Evolutionary conservation across 768 basidiomycete species (phyloP), one percentile per base, ranked within the genome.

Genomic region (Boletus pseudopeckii): DNA sequence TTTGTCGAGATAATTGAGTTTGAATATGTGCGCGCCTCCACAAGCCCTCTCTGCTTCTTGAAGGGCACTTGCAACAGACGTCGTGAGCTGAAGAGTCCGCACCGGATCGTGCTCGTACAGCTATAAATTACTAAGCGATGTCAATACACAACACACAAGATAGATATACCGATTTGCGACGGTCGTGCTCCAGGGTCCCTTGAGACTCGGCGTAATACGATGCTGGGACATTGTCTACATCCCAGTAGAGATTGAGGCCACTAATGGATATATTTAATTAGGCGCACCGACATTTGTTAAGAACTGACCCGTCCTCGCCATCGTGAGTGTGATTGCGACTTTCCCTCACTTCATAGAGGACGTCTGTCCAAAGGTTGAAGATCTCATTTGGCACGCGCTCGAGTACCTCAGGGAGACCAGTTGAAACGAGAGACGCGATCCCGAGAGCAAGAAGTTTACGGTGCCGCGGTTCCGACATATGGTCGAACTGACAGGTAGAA

Each of bases 391-490:
- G 77, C 24, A 96, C 71, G 18, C 88, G 80, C 30, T 80, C 75
- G 10, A 96, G 80, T 11, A 92, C 84, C 61, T 90, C 86, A 0
- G 78, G 77, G 20, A 82, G 80, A 13, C 82, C 90, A 0, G 90
- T 91, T 0, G 89, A 81, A 34, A 90, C 83, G 4, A 95, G 78
- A 41, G 80, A 75, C 3, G 90, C 89, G 41, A 90, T 81, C 2
- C 88, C 91, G 76, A 96, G 86, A 11, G 92, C 90, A 24, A 82
- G 74, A 52, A 96, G 75, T 72, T 96, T 96, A 53, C 93, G 84
- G 56, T 88, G 80, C 10, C 86, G 81, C 1, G 90, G 85, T 66
- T 94, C 90, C 15, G 88, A 88, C 84, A 94, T 89, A 65, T 86
- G 88, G 69, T 96, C 93, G 66, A 94, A 92, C 93, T 96, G 61